Base-by-base conservation (phyloP, 257 asterid species). In the Solanum sejunctum region DNA sequence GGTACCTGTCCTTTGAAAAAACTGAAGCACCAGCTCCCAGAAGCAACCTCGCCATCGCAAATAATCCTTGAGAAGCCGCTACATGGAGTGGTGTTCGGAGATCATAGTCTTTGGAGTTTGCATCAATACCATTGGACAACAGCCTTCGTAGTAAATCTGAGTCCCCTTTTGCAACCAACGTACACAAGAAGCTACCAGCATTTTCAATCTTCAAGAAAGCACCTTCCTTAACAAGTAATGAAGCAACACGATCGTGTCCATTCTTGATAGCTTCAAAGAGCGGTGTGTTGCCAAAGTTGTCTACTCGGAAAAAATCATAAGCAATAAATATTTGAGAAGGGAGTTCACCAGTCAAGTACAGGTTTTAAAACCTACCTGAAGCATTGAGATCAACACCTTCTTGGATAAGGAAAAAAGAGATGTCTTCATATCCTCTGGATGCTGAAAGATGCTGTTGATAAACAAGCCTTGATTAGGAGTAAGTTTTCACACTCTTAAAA, bases 371-470 rank as follows among this genome's bases (percentile, higher is more conserved):
- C 39, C 73, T 85, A 93, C 98, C 99, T 89, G 91, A 89, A 63
- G 84, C 88, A 80, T 92, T 92, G 88, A 92, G 49, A 80, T 91
- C 97, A 54, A 90, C 92, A 12, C 91, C 91, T 90, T 94, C 98
- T 85, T 92, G 95, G 81, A 94, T 85, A 43, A 97, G 97, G 91
- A 91, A 94, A 77, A 63, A 85, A 41, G 91, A 87, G 51, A 97
- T 92, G 84, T 95, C 98, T 90, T 94, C 97, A 16, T 87, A 91
- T 78, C 99, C 99, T 90, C 87, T 90, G 15, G 98, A 92, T 67
- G 99, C 98, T 88, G 99, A 97, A 87, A 97, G 95, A 89, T 97
- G 99, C 99, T 97, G 94, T 57, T 52, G 43, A 28, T 82, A 84
- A 57, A 23, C 17, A 66, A 61, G 41, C 43, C 63, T 70, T 49